Evolutionary conservation across 352 stramenopile species (phyloP), one percentile per base, ranked within the genome.

Genomic region (Labyrinthula sp.): DNA sequence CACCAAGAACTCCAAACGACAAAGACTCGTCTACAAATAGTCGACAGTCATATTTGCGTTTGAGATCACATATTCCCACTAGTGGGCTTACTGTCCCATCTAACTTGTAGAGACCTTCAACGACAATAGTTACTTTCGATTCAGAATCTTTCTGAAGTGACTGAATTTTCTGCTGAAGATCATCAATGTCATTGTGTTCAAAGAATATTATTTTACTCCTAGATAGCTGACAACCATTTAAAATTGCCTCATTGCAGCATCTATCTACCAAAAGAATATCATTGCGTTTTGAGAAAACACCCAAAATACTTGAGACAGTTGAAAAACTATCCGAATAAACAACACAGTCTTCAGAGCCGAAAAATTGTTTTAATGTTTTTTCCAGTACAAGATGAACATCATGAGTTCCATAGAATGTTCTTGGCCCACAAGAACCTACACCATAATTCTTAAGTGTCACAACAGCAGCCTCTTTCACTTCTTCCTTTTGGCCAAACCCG

Each of bases 351-450:
- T 89, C 70, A 10, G 79, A 89, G 27, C 72, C 69, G 43, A 88
- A 80, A 64, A 94, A 92, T 21, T 72, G 47, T 0, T 82, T 66
- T 30, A 95, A 74, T 30, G 73, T 64, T 30, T 83, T 71, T 68
- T 96, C 86, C 5, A 95, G 57, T 35, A 77, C 61, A n/a, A 87
- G 39, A 59, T 89, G 77, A 2, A 67, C 63, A 48, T 86, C 72
- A 38, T 96, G 94, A 14, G 89, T 95, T 21, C 89, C 89, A 63
- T 98, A 98, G 59, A 98, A 98, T 9, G 86, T 87, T 18, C 89
- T 75, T 10, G 89, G 89, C 24, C 89, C 89, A 52, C 89, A 98
- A 21, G 75, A 92, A 12, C 89, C 89, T 55, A 80, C 94, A 24
- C 87, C 86, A 60, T 97, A 98, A 47, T 66, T 84, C 41, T 77